Percentiles rank a stretch among this genome's conserved stretches.
These are phyloP conservation scores for Cladophialophora exuberans DNA, from an alignment of 2,329 filamentous ascomycete species.

Conservation along the genomic window DNA sequence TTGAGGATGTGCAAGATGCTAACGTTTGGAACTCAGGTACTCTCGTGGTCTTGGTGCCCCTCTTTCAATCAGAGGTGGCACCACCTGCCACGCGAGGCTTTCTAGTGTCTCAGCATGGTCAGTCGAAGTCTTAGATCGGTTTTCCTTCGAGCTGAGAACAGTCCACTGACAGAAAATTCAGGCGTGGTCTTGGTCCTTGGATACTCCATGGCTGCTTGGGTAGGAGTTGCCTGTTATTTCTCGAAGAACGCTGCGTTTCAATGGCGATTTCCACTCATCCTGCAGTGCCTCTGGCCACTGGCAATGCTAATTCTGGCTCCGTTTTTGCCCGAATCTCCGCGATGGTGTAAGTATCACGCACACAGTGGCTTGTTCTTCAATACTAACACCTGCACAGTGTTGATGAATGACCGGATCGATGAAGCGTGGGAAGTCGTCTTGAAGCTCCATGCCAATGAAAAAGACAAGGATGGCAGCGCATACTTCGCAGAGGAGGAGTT, in stretches of 20 bases:
- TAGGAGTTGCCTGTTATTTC: slow-evolving; percentile 14
- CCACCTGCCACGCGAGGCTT: slow-evolving; percentile 17
- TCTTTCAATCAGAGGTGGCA: slow-evolving; percentile 16
- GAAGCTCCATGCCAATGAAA: slow-evolving; percentile 23
- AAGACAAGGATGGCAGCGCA: background rate
- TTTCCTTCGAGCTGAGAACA: too few relatives aligned
- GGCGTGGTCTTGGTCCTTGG: slow-evolving; percentile 8
- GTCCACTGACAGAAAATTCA: too few relatives aligned
- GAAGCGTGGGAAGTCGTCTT: slow-evolving; percentile 26
- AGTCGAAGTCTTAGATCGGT: too few relatives aligned
- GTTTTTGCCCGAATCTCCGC: slow-evolving; percentile 35
- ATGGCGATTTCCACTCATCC: slow-evolving; percentile 16
- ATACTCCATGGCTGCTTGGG: slow-evolving; percentile 9
- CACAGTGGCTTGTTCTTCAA: background rate
- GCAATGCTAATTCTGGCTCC: slow-evolving; percentile 45
- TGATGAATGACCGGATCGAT: slow-evolving; percentile 20
- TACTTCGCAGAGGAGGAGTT: slow-evolving; percentile 11
- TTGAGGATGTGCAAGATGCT: too few relatives aligned
- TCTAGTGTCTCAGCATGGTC: slow-evolving; percentile 15
- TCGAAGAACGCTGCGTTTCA: background rate
- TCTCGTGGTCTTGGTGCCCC: slow-evolving; percentile 5
- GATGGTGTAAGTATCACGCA: slow-evolving; percentile 21
- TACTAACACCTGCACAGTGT: slow-evolving; percentile 21
- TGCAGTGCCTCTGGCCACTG: slow-evolving; percentile 12
- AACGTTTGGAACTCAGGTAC: too few relatives aligned